These are phyloP conservation scores for Tolypocladium capitatum DNA, from an alignment of 2,329 filamentous ascomycete genomes.

Conservation along the genomic window DNA sequence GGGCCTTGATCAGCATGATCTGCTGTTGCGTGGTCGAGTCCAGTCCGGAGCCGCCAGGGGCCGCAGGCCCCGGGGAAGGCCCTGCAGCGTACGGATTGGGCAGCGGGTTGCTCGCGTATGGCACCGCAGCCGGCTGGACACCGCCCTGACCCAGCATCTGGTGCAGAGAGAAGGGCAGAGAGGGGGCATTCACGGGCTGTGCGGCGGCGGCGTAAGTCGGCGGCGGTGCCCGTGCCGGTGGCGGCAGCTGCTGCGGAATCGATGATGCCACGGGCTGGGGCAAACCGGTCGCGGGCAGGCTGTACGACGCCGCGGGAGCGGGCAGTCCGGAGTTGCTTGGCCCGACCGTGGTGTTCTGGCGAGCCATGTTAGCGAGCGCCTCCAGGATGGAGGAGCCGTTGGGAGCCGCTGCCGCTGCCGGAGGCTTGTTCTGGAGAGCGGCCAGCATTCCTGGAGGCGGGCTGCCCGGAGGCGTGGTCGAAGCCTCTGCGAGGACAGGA, in stretches of 20 bases:
- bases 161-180: constrained; percentile 26
- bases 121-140: constrained; percentile 16
- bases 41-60: constrained; percentile 23
- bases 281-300: constrained; percentile 18
- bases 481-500: constrained; percentile 35
- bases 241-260: constrained; percentile 14
- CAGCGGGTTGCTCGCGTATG: constrained; percentile 9
- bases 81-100: constrained; percentile 17
- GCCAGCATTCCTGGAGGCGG: constrained; percentile 34
- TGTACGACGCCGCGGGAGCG: constrained; percentile 31
- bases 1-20: constrained; percentile 59
- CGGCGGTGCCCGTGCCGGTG: constrained; percentile 11
- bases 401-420: constrained; percentile 26
- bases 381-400: constrained; percentile 54
- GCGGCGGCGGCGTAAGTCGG: constrained; percentile 28
- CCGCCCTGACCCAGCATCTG: constrained; percentile 20
- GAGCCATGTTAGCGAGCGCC: constrained; percentile 67
- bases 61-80: constrained; percentile 18
- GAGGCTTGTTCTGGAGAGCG: constrained; percentile 19
- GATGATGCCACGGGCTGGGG: constrained; percentile 18
- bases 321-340: constrained; percentile 24
- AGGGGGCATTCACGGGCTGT: constrained; percentile 47
- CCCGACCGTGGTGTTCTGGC: constrained; percentile 48
- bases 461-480: constrained; percentile 59
- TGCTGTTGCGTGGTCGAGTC: constrained; percentile 53